Percentiles rank a stretch among this genome's conserved stretches.
phyloP scores from a whole-genome alignment of 768 basidiomycete species.

The Wakefieldia striispora region DNA sequence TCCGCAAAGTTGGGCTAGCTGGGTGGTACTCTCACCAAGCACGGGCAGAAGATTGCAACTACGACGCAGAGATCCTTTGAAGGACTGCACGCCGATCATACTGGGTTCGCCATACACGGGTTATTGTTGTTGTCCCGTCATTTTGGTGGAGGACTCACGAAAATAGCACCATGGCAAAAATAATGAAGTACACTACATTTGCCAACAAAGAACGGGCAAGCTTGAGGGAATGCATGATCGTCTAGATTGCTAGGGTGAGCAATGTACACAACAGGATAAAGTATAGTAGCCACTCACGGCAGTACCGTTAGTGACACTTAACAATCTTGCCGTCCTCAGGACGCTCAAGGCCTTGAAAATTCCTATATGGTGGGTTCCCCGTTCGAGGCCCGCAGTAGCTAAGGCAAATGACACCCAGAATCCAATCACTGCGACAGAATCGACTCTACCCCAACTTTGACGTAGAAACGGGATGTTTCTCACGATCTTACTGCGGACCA shows the following conservation, averaged over 20 bases:
- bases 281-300: slow-evolving; percentile 51
- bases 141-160: slow-evolving; percentile 48
- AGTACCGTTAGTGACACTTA: slow-evolving; percentile 89
- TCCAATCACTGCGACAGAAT: slow-evolving; percentile 77
- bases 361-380: slow-evolving; percentile 69
- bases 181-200: slow-evolving; percentile 85
- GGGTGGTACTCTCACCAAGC: slow-evolving; percentile 49
- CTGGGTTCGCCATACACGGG: slow-evolving; percentile 36
- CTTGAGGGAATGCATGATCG: slow-evolving; percentile 47
- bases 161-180: slow-evolving; percentile 87
- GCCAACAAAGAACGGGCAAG: slow-evolving; percentile 86
- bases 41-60: slow-evolving; percentile 56
- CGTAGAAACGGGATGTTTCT: slow-evolving; percentile 84
- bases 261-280: too few species aligned
- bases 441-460: slow-evolving; percentile 90
- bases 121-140: background rate
- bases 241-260: too few species aligned
- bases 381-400: slow-evolving; percentile 66
- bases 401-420: slow-evolving; percentile 87
- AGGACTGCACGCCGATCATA: slow-evolving; percentile 75
- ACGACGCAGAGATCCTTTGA: slow-evolving; percentile 79
- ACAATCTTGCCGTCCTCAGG: slow-evolving; percentile 73
- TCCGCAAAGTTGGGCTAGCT: slow-evolving; percentile 35
- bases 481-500: slow-evolving; percentile 53
- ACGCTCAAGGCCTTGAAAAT: slow-evolving; percentile 89